Evolutionary conservation across 2,329 filamentous ascomycete species (phyloP).

Genomic region (Xylariaceae sp.): DNA sequence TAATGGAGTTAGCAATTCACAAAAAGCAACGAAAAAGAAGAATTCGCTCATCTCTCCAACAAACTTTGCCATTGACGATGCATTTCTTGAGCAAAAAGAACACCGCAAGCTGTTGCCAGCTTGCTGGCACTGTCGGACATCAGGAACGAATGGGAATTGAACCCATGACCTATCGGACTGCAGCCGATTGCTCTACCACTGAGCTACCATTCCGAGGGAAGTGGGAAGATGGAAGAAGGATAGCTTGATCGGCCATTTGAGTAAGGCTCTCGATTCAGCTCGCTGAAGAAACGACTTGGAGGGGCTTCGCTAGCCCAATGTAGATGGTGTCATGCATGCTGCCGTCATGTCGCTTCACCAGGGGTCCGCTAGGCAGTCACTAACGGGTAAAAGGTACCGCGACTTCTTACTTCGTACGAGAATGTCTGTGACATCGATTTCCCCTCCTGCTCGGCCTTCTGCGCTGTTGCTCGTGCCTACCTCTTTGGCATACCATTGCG

Average conservation of each 20-base stretch:
- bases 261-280: too few relatives aligned
- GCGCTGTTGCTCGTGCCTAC: too few relatives aligned
- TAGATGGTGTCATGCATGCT: neutral
- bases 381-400: neutral
- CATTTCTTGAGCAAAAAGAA: neutral
- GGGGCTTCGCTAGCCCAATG: too few relatives aligned
- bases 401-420: too few relatives aligned
- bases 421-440: too few relatives aligned
- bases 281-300: too few relatives aligned
- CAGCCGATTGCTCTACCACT: constrained; percentile 1
- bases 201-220: neutral
- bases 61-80: too few relatives aligned
- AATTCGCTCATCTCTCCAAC: too few relatives aligned
- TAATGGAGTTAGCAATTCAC: too few relatives aligned
- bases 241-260: neutral
- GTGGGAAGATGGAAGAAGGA: neutral
- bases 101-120: neutral
- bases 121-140: neutral
- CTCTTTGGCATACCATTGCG: too few relatives aligned
- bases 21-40: too few relatives aligned
- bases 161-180: constrained; percentile 2
- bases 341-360: neutral
- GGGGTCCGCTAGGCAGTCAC: neutral
- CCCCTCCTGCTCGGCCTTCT: too few relatives aligned
- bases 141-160: constrained; percentile 2